Conservation (phyloP, 2,329 filamentous ascomycete genomes). For the Raffaelea ambrosiae region DNA sequence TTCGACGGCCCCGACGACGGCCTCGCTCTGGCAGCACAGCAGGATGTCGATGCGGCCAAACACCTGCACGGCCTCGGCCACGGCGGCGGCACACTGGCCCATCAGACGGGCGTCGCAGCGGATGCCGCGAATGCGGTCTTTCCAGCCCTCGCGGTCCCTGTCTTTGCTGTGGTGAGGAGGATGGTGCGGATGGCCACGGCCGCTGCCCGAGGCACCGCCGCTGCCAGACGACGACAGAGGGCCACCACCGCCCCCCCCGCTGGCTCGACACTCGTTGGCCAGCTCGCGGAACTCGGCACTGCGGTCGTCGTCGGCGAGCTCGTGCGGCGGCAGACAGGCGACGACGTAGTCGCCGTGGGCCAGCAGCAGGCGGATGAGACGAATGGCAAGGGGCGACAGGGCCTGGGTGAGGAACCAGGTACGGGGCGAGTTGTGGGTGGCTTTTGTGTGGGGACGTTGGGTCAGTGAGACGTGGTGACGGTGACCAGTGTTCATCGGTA, state of each 20-base stretch:
- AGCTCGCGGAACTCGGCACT: slow-evolving; percentile 75
- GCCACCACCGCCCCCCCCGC: not conserved
- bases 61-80: slow-evolving; percentile 75
- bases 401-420: slow-evolving; percentile 91
- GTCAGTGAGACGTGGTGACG: slow-evolving; percentile 11
- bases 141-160: slow-evolving; percentile 66
- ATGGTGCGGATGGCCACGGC: slow-evolving; percentile 35
- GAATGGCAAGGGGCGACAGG: slow-evolving; percentile 75
- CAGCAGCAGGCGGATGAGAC: slow-evolving; percentile 71
- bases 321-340: slow-evolving; percentile 68
- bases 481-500: not conserved
- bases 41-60: slow-evolving; percentile 88
- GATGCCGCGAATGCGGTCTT: slow-evolving; percentile 62
- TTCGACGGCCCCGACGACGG: slow-evolving; percentile 83
- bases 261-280: slow-evolving; percentile 54
- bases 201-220: not conserved
- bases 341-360: slow-evolving; percentile 89
- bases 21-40: slow-evolving; percentile 82
- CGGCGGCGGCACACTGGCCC: slow-evolving; percentile 71
- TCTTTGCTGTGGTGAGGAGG: too few species aligned
- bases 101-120: slow-evolving; percentile 54
- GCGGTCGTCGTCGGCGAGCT: slow-evolving; percentile 68
- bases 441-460: slow-evolving; percentile 22
- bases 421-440: slow-evolving; percentile 65
- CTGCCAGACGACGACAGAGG: too few species aligned